Evolutionary conservation across 148 eudicot species (phyloP), one percentile per base, ranked within the genome.

Genomic region (Silene uniflora): DNA sequence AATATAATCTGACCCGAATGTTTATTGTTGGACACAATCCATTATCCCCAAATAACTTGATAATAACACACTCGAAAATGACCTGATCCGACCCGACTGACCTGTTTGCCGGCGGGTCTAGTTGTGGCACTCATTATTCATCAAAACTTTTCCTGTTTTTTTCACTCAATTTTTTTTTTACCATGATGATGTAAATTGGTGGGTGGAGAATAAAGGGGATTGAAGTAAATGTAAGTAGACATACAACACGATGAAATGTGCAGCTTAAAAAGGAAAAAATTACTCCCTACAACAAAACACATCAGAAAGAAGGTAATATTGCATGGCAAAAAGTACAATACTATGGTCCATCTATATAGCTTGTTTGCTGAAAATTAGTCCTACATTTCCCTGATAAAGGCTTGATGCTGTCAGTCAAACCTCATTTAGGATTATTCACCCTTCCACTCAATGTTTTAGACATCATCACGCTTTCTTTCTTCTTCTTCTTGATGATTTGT

Each of bases 261-360:
- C 69, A 52, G 77, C 77, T 65, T n/a, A 5, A 64, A 75, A 66
- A 10, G 19, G 70, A 65, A 70, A 64, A 52, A 62, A 65, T 75
- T 52, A 52, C 77, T 58, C n/a, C 29, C 55, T 62, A 3, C 18
- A 23, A 62, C 69, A 27, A 74, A 62, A 74, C 76, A 74, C n/a
- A 73, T 62, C 1, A 42, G 17, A 21, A 44, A 62, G 59, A 74
- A 54, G 55, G 39, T 18, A n/a, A 35, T 39, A 39, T 12, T 60
- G 24, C 49, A 62, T n/a, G n/a, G 29, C 22, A 32, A n/a, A 73
- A 73, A 39, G 68, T 46, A 35, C 58, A 22, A 14, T 0, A 2
- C 1, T 62, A 25, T 74, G 76, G 76, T 74, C 68, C 68, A 74
- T 60, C 5, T 23, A 27, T 49, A 3, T 49, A 62, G 56, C 58